Evolutionary conservation across 1,284 basidiomycete species (phyloP).

Genomic region (Sphagnurus paluster): DNA sequence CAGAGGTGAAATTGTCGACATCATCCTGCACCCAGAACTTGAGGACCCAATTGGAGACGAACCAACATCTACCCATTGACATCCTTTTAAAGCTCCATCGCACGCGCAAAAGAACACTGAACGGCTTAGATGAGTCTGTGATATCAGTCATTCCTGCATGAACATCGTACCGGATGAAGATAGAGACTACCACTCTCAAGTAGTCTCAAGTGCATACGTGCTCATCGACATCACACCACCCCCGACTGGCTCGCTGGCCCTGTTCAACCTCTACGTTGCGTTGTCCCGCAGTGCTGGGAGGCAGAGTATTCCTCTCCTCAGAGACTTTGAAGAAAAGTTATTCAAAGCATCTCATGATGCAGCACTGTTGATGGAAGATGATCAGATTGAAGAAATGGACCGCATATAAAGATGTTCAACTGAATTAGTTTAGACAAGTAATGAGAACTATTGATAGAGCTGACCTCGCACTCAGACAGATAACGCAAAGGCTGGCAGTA

Average conservation of each 20-base stretch:
- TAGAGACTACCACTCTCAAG: conserved; percentile 25
- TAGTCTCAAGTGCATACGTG: conserved; percentile 24
- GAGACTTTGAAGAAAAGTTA: conserved; percentile 26
- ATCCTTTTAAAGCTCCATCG: conserved; percentile 23
- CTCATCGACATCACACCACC: conserved; percentile 27
- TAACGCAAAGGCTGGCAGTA: no score
- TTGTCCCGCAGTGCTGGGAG: conserved; percentile 30
- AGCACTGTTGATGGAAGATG: no score
- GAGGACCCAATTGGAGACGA: conserved; percentile 16
- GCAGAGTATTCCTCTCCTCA: conserved; percentile 26
- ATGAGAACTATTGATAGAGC: no score
- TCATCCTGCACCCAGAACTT: conserved; percentile 31
- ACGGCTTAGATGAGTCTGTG: conserved; percentile 12
- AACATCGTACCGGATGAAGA: conserved; percentile 4
- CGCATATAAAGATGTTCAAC: no score
- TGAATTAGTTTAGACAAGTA: no score
- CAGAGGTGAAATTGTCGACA: conserved; percentile 31
- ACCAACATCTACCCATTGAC: conserved; percentile 28
- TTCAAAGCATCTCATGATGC: no score
- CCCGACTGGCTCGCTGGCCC: conserved; percentile 21
- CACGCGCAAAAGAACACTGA: conserved; percentile 2
- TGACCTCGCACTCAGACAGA: no score
- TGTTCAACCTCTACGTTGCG: conserved; percentile 33
- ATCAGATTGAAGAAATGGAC: no score
- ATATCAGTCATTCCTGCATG: conserved; percentile 13